Percentiles rank a stretch among this genome's conserved stretches.
Conservation (phyloP, 192 early-diverging fungal species). For the Obelidium mucronatum region DNA sequence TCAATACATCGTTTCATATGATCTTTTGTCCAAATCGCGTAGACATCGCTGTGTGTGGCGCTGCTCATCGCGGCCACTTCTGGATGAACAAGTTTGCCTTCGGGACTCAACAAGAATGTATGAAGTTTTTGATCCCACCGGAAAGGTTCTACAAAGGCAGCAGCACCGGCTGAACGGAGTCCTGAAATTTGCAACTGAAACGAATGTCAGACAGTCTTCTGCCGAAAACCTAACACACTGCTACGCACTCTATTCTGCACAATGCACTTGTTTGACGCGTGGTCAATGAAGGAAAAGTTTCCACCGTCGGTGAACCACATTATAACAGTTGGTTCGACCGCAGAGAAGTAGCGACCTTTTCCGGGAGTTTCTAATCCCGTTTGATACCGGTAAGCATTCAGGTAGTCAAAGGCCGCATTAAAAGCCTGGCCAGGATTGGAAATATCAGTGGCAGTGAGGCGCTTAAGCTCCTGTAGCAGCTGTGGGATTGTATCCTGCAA, state of each 20-base stretch:
- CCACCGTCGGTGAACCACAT: slow-evolving; percentile 84
- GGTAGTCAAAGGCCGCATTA: slow-evolving; percentile 71
- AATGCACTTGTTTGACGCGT: slow-evolving; percentile 22
- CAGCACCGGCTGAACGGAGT: slow-evolving; percentile 66
- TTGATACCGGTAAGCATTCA: slow-evolving; percentile 68
- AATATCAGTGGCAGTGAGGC: slow-evolving; percentile 64
- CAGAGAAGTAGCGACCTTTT: slow-evolving; percentile 71
- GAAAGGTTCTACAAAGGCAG: slow-evolving; percentile 79
- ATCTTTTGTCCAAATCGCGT: slow-evolving; percentile 49
- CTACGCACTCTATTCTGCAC: slow-evolving; percentile 32
- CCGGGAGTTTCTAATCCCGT: slow-evolving; percentile 74
- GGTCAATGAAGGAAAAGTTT: slow-evolving; percentile 47
- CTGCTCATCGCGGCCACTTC: slow-evolving; percentile 71
- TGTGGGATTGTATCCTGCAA: slow-evolving; percentile 10
- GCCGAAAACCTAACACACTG: background rate
- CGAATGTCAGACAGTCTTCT: background rate
- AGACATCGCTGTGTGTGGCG: slow-evolving; percentile 71
- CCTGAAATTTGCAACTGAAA: slow-evolving; percentile 72
- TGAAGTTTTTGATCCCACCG: slow-evolving; percentile 83
- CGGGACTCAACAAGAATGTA: slow-evolving; percentile 68
- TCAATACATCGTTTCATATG: slow-evolving; percentile 74
- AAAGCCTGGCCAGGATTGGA: slow-evolving; percentile 74
- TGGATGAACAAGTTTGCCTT: slow-evolving; percentile 36
- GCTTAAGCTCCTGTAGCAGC: slow-evolving; percentile 69
- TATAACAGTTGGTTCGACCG: slow-evolving; percentile 71